Percentiles rank a stretch among this genome's conserved stretches.
Conservation (phyloP, 192 early-diverging fungal species). For the Coemansia sp. region DNA sequence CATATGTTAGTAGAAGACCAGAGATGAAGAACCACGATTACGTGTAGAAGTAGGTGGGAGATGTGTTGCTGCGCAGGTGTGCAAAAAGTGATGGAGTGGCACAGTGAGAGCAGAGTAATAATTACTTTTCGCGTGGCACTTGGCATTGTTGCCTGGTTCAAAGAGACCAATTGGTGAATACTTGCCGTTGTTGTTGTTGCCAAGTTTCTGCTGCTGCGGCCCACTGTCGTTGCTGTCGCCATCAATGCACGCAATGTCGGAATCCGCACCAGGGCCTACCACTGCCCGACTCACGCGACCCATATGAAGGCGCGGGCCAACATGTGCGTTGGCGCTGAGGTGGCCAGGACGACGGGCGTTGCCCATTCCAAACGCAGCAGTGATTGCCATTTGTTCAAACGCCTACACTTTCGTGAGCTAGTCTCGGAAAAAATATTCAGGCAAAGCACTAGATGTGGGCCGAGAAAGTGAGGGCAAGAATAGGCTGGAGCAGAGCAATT, state of each 20-base stretch:
- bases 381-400: slow-evolving; percentile 31
- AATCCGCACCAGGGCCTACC: neutral
- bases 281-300: neutral
- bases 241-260: slow-evolving; percentile 4
- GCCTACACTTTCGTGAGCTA: too few relatives aligned
- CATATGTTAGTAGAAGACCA: neutral
- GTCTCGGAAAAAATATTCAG: neutral
- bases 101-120: neutral
- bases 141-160: slow-evolving; percentile 2
- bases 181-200: slow-evolving; percentile 2
- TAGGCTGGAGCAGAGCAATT: neutral
- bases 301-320: slow-evolving; percentile 5
- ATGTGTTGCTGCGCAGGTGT: neutral
- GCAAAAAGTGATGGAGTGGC: neutral
- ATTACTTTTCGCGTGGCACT: neutral
- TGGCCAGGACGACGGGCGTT: neutral
- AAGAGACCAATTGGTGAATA: too few relatives aligned
- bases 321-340: neutral
- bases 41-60: neutral
- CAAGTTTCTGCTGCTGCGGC: neutral
- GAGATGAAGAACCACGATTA: neutral
- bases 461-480: neutral
- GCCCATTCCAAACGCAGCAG: slow-evolving; percentile 33
- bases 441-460: neutral
- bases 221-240: neutral